Conservation (phyloP, 129 eudicot species). For the Centrapalus pauciflorus region DNA sequence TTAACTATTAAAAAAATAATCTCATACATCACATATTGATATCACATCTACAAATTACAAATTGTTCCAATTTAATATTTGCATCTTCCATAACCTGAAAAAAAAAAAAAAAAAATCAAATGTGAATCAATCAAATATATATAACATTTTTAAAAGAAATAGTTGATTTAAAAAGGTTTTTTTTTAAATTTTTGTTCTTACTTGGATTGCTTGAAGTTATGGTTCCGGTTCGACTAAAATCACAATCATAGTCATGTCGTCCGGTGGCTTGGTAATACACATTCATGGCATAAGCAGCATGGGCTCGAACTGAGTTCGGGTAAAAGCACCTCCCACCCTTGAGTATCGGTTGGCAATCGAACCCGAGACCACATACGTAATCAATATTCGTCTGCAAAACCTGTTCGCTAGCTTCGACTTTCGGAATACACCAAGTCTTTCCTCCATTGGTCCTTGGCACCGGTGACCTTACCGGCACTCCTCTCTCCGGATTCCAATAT, state of each 20-base stretch:
- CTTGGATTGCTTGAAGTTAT: constrained; percentile 50
- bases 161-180: no score
- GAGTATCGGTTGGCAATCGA: constrained; percentile 50
- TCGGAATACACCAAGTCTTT: constrained; percentile 56
- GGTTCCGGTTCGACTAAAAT: constrained; percentile 47
- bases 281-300: constrained; percentile 68
- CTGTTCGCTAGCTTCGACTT: constrained; percentile 39
- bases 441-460: constrained; percentile 14
- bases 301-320: constrained; percentile 52
- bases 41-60: no score
- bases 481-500: constrained; percentile 20
- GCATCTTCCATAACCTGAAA: constrained; percentile 54
- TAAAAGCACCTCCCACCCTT: constrained; percentile 51
- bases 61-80: constrained; percentile 21
- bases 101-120: not conserved
- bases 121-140: not conserved
- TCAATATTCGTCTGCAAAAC: constrained; percentile 49
- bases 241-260: constrained; percentile 48
- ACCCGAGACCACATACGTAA: constrained; percentile 57
- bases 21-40: no score
- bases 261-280: constrained; percentile 51
- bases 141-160: not conserved
- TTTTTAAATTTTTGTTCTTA: no score
- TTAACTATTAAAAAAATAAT: no score
- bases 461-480: constrained; percentile 16